Conservation (phyloP, 768 basidiomycete species). For the Amanita rubescens region DNA sequence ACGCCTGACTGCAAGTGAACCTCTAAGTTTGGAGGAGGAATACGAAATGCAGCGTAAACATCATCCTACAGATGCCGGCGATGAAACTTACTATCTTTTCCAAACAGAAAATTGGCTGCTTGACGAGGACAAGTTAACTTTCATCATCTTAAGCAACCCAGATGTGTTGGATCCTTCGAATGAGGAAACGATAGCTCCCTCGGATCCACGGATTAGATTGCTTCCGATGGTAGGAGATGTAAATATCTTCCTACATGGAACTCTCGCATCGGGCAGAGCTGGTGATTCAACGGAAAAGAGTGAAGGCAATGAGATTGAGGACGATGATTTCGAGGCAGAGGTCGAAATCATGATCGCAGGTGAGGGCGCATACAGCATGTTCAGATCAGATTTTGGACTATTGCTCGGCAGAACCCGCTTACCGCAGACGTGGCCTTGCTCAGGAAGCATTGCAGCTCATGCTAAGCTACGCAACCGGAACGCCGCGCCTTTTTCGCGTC, state of each 20-base stretch:
- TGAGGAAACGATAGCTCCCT: constrained; percentile 16
- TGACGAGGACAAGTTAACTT: constrained; percentile 88
- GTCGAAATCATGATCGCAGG: constrained; percentile 93
- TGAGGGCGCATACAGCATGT: constrained; percentile 18
- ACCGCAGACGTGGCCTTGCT: constrained; percentile 65
- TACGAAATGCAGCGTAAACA: constrained; percentile 79
- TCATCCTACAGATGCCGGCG: constrained; percentile 9
- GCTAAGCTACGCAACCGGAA: constrained; percentile 59
- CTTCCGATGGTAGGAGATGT: constrained; percentile 86
- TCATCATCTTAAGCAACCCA: constrained; percentile 64
- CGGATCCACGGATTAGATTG: constrained; percentile 25
- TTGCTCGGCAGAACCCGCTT: constrained; percentile 43
- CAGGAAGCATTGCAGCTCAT: constrained; percentile 55
- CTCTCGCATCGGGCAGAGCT: background rate
- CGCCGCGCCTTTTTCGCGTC: constrained; percentile 18
- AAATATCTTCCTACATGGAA: constrained; percentile 77
- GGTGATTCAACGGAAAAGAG: background rate
- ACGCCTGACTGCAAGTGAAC: constrained; percentile 78
- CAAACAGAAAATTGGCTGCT: constrained; percentile 71
- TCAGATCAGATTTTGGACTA: background rate
- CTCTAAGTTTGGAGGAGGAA: constrained; percentile 72
- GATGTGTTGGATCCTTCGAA: constrained; percentile 7
- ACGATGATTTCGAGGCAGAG: constrained; percentile 61
- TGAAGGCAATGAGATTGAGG: constrained; percentile 23
- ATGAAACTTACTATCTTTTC: background rate